phyloP scores from a whole-genome alignment of 139 green algal genomes.

The Chlamydomonas schloesseri region DNA sequence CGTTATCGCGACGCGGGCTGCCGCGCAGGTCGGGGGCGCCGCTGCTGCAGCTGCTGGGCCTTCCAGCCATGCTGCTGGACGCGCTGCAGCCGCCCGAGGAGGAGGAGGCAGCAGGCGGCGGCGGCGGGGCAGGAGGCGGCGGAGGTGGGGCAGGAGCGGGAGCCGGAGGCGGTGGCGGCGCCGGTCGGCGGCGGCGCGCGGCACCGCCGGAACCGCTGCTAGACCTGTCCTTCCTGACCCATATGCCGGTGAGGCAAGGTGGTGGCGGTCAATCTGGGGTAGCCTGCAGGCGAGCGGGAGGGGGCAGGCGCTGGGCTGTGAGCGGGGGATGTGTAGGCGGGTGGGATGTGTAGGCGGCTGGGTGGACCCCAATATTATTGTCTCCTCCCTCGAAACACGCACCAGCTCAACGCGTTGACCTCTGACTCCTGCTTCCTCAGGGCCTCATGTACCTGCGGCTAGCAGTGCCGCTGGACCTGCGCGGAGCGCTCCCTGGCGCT shows the following conservation, averaged over 20 bases:
- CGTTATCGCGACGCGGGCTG: no score
- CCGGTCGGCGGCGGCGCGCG: no score
- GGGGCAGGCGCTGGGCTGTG: no score
- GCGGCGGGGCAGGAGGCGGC: background rate
- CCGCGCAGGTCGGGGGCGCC: background rate
- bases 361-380: no score
- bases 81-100: background rate
- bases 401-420: no score
- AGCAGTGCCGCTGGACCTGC: constrained; percentile 15
- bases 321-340: no score
- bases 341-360: no score
- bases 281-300: no score
- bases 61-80: constrained; percentile 18
- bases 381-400: no score
- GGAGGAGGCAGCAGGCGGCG: background rate
- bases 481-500: background rate
- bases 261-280: no score
- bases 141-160: background rate
- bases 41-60: constrained; percentile 34
- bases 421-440: no score
- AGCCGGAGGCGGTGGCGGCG: background rate
- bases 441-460: constrained; percentile 6
- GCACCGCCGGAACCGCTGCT: background rate
- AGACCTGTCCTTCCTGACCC: constrained; percentile 3
- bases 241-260: background rate